Evolutionary conservation across 2,329 filamentous ascomycete species (phyloP).

Genomic region (Sarocladium strictum): DNA sequence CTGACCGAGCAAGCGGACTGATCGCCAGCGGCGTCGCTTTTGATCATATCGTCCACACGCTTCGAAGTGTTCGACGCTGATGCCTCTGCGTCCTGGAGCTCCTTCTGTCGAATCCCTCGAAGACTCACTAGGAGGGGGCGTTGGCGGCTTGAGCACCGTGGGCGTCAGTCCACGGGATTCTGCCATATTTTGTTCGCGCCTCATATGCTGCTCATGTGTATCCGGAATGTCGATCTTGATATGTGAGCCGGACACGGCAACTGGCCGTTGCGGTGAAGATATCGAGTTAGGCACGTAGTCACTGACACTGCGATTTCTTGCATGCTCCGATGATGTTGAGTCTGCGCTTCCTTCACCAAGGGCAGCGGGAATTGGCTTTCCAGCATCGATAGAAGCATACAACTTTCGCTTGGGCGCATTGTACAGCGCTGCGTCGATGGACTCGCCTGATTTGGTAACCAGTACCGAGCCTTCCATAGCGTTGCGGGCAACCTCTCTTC

Average conservation of each 20-base stretch:
- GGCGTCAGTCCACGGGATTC: slow-evolving; percentile 67
- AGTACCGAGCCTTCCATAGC: slow-evolving; percentile 31
- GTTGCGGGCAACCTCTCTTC: slow-evolving; percentile 3
- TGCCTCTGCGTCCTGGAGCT: slow-evolving; percentile 33
- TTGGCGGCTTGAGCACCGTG: slow-evolving; percentile 59
- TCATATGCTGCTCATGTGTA: slow-evolving; percentile 42
- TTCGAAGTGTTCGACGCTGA: slow-evolving; percentile 59
- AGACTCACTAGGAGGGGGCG: slow-evolving; percentile 76
- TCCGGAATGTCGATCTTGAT: slow-evolving; percentile 30
- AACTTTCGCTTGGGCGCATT: slow-evolving; percentile 52
- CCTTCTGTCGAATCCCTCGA: slow-evolving; percentile 39
- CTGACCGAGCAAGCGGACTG: slow-evolving; percentile 75
- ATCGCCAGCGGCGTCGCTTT: slow-evolving; percentile 72
- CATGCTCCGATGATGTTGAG: slow-evolving; percentile 35
- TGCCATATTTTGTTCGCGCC: slow-evolving; percentile 77
- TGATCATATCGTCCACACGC: slow-evolving; percentile 60
- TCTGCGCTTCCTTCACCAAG: slow-evolving; percentile 17
- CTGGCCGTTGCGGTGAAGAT: slow-evolving; percentile 62
- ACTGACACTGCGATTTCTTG: slow-evolving; percentile 77
- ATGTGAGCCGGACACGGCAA: slow-evolving; percentile 64
- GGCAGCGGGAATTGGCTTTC: slow-evolving; percentile 30
- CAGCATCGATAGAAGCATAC: slow-evolving; percentile 35
- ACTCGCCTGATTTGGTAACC: slow-evolving; percentile 46
- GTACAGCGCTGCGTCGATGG: slow-evolving; percentile 42
- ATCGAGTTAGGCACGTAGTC: slow-evolving; percentile 76